A percentile compares a stretch with the other conserved stretches of the same genome.
These are phyloP conservation scores for Paragyromitra xinjiangensis DNA, from an alignment of 495 filamentous ascomycete genomes.

Conservation along the genomic window DNA sequence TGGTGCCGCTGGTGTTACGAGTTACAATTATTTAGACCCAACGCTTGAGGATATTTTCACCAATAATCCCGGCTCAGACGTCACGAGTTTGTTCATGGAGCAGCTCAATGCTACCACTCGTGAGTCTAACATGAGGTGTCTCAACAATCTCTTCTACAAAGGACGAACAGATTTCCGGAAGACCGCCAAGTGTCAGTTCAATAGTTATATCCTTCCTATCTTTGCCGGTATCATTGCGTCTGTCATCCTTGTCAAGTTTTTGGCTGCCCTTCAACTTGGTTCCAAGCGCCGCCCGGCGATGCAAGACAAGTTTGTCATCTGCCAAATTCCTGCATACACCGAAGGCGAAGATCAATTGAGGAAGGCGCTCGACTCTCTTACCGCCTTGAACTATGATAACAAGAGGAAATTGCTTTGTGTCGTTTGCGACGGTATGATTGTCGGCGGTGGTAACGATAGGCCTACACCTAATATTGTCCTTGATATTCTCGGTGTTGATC, in stretches of 20 bases:
- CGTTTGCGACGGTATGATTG: constrained; percentile 94
- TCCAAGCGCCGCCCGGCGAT: constrained; percentile 86
- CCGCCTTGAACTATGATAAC: constrained; percentile 94
- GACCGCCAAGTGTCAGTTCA: constrained; percentile 78
- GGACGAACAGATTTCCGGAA: constrained; percentile 87
- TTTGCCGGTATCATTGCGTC: constrained; percentile 83
- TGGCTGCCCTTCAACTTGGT: constrained; percentile 92
- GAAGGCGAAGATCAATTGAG: constrained; percentile 94
- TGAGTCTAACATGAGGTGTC: constrained; percentile 70
- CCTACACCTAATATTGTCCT: constrained; percentile 97
- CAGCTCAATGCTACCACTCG: constrained; percentile 59
- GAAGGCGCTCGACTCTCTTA: constrained; percentile 92
- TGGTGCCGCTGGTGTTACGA: constrained; percentile 60
- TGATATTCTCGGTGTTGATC: constrained; percentile 95
- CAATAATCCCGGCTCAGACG: constrained; percentile 78
- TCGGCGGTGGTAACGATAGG: constrained; percentile 94
- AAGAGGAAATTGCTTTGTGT: constrained; percentile 94
- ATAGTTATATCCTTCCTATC: constrained; percentile 88
- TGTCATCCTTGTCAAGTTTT: constrained; percentile 87
- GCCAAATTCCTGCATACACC: constrained; percentile 96
- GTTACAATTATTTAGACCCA: constrained; percentile 74
- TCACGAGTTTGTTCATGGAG: constrained; percentile 68
- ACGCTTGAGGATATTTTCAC: constrained; percentile 71
- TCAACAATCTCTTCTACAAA: constrained; percentile 82
- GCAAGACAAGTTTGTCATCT: constrained; percentile 99